A percentile compares a stretch with the other conserved stretches of the same genome.
phyloP scores from a whole-genome alignment of 768 basidiomycete genomes.

The Pisolithus microcarpus region DNA sequence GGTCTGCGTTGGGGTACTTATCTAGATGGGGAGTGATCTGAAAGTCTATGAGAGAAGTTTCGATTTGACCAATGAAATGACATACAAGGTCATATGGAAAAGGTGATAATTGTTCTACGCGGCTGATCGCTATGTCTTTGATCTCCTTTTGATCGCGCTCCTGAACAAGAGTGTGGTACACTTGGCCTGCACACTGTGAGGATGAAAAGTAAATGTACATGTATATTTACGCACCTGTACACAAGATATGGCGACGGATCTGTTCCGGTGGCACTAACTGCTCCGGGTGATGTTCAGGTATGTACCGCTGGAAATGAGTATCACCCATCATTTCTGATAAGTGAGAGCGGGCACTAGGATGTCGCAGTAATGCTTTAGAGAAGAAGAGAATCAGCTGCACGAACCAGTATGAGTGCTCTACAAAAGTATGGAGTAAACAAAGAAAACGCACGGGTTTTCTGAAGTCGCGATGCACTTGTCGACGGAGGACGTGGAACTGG shows the following conservation, averaged over 20 bases:
- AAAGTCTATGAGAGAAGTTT: conserved; percentile 7
- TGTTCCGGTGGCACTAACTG: conserved; percentile 71
- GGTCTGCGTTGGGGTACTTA: conserved; percentile 89
- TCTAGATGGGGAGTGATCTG: conserved; percentile 91
- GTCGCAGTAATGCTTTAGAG: conserved; percentile 93
- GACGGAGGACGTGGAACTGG: conserved; percentile 95
- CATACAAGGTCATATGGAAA: conserved; percentile 93
- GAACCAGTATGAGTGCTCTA: neutral
- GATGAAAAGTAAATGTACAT: neutral
- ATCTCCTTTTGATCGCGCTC: conserved; percentile 89
- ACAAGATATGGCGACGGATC: conserved; percentile 87
- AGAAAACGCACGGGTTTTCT: conserved; percentile 74
- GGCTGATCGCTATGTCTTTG: conserved; percentile 89
- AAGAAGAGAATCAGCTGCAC: conserved; percentile 85
- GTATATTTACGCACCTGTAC: conserved; percentile 46
- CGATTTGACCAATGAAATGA: conserved; percentile 4
- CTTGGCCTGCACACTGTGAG: conserved; percentile 58
- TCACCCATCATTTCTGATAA: conserved; percentile 86
- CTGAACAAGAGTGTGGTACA: conserved; percentile 82
- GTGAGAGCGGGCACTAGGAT: conserved; percentile 83
- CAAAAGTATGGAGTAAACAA: neutral
- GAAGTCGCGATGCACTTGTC: conserved; percentile 97
- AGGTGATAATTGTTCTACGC: conserved; percentile 92
- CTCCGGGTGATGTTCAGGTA: conserved; percentile 77
- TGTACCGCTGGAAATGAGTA: conserved; percentile 86